These are phyloP conservation scores for Pichia sp. DNA, from an alignment of 1,139 yeast species.

Conservation along the genomic window DNA sequence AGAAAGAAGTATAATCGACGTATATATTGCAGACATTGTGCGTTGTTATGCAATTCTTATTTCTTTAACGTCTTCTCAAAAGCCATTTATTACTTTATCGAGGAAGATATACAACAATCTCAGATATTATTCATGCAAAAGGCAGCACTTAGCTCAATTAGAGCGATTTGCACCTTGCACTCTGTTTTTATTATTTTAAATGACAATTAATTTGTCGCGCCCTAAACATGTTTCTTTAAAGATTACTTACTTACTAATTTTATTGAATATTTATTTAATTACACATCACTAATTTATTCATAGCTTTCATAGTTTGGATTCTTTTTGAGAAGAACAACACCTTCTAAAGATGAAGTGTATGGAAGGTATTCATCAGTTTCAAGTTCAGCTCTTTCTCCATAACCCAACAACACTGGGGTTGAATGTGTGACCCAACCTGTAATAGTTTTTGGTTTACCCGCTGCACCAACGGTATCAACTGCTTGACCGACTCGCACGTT, in stretches of 20 bases:
- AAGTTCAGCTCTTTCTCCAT: slow-evolving; percentile 95
- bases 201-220: neutral
- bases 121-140: neutral
- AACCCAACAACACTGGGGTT: slow-evolving; percentile 88
- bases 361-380: slow-evolving; percentile 93
- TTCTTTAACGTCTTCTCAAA: too few relatives aligned
- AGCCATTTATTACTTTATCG: too few relatives aligned
- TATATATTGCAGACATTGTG: slow-evolving; percentile 11
- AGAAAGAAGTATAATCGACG: slow-evolving; percentile 12
- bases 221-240: neutral
- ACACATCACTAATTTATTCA: slow-evolving; percentile 1
- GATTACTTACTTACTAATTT: too few relatives aligned
- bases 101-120: too few relatives aligned
- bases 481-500: slow-evolving; percentile 98
- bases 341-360: slow-evolving; percentile 78
- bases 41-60: neutral
- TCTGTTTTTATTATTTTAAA: too few relatives aligned
- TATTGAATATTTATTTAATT: neutral
- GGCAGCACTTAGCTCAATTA: neutral
- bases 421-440: slow-evolving; percentile 99
- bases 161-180: neutral
- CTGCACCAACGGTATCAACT: slow-evolving; percentile 97
- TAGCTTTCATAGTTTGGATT: slow-evolving; percentile 61
- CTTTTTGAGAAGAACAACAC: slow-evolving; percentile 86
- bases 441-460: slow-evolving; percentile 96